Evolutionary conservation across 2,329 filamentous ascomycete genomes (phyloP).

Genomic region (Aspergillus sclerotialis): DNA sequence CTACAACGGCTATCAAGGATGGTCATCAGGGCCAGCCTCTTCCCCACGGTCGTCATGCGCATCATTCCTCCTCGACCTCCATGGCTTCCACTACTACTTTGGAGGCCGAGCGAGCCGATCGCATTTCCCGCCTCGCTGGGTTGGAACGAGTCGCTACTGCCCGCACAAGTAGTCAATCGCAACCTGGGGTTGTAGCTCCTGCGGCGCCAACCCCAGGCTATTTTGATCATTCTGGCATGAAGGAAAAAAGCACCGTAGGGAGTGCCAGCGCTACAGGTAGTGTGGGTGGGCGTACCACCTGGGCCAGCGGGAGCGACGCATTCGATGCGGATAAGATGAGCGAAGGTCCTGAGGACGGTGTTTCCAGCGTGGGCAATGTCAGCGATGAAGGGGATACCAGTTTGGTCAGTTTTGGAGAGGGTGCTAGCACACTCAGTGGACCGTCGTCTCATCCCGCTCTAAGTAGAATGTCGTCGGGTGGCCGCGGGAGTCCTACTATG

Average conservation of each 20-base stretch:
- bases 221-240: conserved; percentile 69
- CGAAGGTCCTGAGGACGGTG: conserved; percentile 60
- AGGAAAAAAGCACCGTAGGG: conserved; percentile 84
- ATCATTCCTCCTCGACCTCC: conserved; percentile 52
- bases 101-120: conserved; percentile 87
- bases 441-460: conserved; percentile 58
- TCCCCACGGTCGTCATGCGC: conserved; percentile 47
- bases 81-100: conserved; percentile 62
- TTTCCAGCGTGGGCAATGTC: conserved; percentile 66
- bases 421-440: conserved; percentile 76
- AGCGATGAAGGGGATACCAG: conserved; percentile 79
- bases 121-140: conserved; percentile 90
- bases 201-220: conserved; percentile 55
- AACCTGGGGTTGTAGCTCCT: conserved; percentile 27
- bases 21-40: conserved; percentile 78
- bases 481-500: conserved; percentile 28
- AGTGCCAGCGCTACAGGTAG: conserved; percentile 77
- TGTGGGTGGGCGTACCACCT: conserved; percentile 60
- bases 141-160: conserved; percentile 79
- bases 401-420: conserved; percentile 87
- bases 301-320: conserved; percentile 58
- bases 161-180: conserved; percentile 42
- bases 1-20: conserved; percentile 93
- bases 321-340: conserved; percentile 50
- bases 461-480: conserved; percentile 28